Base-by-base conservation (phyloP, 768 basidiomycete genomes). In the Lactarius sanguifluus region DNA sequence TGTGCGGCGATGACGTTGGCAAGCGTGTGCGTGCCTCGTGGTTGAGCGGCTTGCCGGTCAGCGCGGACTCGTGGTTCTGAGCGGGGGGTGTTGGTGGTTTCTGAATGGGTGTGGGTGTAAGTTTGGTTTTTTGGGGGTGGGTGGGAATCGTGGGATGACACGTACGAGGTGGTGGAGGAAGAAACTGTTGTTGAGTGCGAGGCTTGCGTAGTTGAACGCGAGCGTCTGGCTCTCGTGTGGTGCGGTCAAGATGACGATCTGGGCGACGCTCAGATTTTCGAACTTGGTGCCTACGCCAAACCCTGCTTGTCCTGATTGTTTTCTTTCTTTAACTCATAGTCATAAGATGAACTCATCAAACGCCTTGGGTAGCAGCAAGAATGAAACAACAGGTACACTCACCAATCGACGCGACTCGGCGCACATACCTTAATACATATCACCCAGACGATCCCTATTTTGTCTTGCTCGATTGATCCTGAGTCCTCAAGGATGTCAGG, bases 181-280 rank as follows among this genome's bases (percentile, higher is more conserved):
- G 83, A 93, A 98, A 71, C 88, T 87, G 76, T 97, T 98, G 79
- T 98, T 99, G 68, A 98, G 80, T 5, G 96, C 92, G 57, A 93
- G 84, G 69, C 90, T 90, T 4, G 96, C 94, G 73, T 96, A 94
- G 77, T 92, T 96, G 77, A 95, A 98, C 30, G 86, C 85, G 61
- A 96, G 77, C 1, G 86, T 82, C 61, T 86, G 78, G 28, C 83
- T 79, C 52, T 83, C 84, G 36, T 85, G 78, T 20, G 78, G 71
- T 0, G 93, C 85, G 12, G 90, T 85, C 41, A 82, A 81, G 38
- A 92, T 81, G 30, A 96, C 83, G 28, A 90, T 90, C 73, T 93
- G 86, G 0, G 84, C 82, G 38, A 96, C 83, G 59, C 80, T 83
- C 71, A 80, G 77, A 69, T 81, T 81, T 70, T 83, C 83, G 65